Evolutionary conservation across 2,329 filamentous ascomycete genomes (phyloP).

Genomic region (Cladosporium halotolerans): DNA sequence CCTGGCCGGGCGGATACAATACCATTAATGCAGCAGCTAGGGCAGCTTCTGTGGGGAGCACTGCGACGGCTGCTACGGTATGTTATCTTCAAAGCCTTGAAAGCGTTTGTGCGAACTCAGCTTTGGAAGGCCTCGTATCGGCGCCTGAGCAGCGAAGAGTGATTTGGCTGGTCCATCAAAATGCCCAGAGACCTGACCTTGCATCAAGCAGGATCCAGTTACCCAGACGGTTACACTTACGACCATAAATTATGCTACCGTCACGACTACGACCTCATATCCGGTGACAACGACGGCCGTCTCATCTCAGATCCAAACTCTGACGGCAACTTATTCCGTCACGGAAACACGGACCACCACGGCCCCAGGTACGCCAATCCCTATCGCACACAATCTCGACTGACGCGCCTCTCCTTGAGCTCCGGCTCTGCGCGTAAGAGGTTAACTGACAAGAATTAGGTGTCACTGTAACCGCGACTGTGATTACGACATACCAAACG

Average conservation of each 20-base stretch:
- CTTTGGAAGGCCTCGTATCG: too few species aligned
- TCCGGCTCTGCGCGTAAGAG: not conserved
- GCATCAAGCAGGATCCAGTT: too few species aligned
- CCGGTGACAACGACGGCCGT: conserved; percentile 1
- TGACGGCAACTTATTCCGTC: not conserved
- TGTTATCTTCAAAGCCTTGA: too few species aligned
- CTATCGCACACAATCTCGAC: not conserved
- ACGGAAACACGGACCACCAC: not conserved
- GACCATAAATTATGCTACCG: not conserved
- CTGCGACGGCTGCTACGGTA: too few species aligned
- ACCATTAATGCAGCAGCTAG: too few species aligned
- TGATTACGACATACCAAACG: not conserved
- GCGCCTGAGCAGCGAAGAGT: too few species aligned
- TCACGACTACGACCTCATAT: conserved; percentile 1
- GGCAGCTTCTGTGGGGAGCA: too few species aligned
- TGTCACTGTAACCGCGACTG: not conserved
- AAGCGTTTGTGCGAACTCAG: too few species aligned
- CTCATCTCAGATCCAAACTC: conserved; percentile 1
- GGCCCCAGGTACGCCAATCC: not conserved
- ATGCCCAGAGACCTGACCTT: too few species aligned
- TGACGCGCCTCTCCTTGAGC: too few species aligned
- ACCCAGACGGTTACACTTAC: not conserved
- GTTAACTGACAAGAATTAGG: not conserved
- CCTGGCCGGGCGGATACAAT: too few species aligned
- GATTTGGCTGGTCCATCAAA: too few species aligned